A percentile compares a stretch with the other conserved stretches of the same genome.
These are phyloP conservation scores for Spergularia bocconei DNA, from an alignment of 148 eudicot genomes.

Conservation along the genomic window DNA sequence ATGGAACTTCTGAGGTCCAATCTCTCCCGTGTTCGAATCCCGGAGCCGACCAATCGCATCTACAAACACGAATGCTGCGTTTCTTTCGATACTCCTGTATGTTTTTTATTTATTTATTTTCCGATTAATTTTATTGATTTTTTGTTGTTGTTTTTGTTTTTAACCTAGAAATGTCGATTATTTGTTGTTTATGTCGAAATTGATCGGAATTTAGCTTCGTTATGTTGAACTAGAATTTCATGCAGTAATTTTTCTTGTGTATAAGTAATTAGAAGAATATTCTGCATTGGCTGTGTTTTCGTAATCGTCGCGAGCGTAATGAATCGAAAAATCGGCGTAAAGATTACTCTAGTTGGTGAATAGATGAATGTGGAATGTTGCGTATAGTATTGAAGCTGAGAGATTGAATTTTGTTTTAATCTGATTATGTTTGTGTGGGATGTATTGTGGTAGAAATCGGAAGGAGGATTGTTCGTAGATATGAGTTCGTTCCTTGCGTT, in stretches of 20 bases:
- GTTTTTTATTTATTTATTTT: not conserved
- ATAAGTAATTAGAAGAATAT: too few species aligned
- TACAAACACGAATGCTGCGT: slow-evolving; percentile 94
- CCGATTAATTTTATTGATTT: not conserved
- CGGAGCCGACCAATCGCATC: slow-evolving; percentile 92
- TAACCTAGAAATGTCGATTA: slow-evolving; percentile 5
- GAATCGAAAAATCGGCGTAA: too few species aligned
- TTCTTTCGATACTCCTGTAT: slow-evolving; percentile 87
- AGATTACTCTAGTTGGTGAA: too few species aligned
- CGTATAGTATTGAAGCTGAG: not conserved
- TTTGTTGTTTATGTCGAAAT: not conserved
- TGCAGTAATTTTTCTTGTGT: too few species aligned
- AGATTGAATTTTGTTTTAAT: not conserved
- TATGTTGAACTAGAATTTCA: too few species aligned
- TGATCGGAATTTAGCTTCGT: not conserved
- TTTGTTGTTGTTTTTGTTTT: not conserved
- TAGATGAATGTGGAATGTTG: not conserved
- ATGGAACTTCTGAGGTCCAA: slow-evolving; percentile 84
- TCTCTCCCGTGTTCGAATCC: slow-evolving; percentile 81
- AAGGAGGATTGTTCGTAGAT: slow-evolving; percentile 88
- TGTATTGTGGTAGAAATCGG: slow-evolving; percentile 56
- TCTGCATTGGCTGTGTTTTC: too few species aligned
- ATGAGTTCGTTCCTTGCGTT: slow-evolving; percentile 90
- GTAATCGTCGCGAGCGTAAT: too few species aligned
- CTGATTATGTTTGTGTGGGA: not conserved